Conservation (phyloP, 441 rosid species). For the Manihot esculenta region DNA sequence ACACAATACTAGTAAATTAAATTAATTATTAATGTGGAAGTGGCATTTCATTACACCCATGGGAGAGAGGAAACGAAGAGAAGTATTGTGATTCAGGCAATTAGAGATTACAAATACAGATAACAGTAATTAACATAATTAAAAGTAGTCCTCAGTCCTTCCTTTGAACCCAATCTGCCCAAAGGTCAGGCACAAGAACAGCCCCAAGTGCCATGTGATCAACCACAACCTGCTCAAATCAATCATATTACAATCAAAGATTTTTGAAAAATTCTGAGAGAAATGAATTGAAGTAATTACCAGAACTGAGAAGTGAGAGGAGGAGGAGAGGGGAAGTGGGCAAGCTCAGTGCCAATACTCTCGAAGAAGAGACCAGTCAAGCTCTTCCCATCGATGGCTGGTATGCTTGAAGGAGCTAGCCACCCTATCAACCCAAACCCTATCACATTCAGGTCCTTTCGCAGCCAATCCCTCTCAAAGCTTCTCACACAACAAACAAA, state of each 20-base stretch:
- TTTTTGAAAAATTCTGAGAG: too few species aligned
- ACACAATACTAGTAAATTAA: too few species aligned
- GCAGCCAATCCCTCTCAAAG: constrained; percentile 83
- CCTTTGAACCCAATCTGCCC: constrained; percentile 97
- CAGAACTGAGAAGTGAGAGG: constrained; percentile 72
- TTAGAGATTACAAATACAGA: not conserved
- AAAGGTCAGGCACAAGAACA: constrained; percentile 81
- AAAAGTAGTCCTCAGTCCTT: constrained; percentile 77
- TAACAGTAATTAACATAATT: not conserved
- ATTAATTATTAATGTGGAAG: too few species aligned
- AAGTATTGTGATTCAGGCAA: too few species aligned
- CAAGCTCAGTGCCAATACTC: constrained; percentile 87
- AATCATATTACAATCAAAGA: too few species aligned
- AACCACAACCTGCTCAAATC: constrained; percentile 60
- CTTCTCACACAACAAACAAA: constrained; percentile 30
- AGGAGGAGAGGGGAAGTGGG: constrained; percentile 88
- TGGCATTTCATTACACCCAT: too few species aligned
- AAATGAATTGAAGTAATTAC: constrained; percentile 24
- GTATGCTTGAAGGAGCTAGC: constrained; percentile 88
- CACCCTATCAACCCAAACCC: constrained; percentile 89
- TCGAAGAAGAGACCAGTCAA: constrained; percentile 86
- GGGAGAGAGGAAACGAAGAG: too few species aligned
- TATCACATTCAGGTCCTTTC: constrained; percentile 72
- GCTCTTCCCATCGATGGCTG: constrained; percentile 79
- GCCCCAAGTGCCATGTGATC: constrained; percentile 73